Evolutionary conservation across 192 early-diverging fungal genomes (phyloP).

Genomic region (Chytriomyces hyalinus): DNA sequence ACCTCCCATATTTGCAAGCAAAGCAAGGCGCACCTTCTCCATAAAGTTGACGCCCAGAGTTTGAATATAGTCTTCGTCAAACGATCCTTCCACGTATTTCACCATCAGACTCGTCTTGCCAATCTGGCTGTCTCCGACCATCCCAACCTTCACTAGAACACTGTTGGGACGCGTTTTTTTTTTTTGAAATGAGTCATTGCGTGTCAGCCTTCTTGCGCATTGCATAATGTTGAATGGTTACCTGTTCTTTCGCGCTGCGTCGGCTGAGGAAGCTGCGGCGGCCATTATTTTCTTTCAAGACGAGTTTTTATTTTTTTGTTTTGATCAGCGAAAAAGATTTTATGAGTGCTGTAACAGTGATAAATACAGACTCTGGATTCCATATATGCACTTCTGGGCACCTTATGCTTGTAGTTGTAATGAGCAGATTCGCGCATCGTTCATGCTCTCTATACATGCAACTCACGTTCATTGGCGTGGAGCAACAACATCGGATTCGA

Average conservation of each 20-base stretch:
- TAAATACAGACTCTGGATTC: too few species aligned
- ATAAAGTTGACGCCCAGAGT: constrained; percentile 72
- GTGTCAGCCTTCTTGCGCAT: not conserved
- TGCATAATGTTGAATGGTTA: not conserved
- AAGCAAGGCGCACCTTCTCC: not conserved
- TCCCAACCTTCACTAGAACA: constrained; percentile 91
- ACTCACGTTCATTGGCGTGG: too few species aligned
- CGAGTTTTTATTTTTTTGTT: too few species aligned
- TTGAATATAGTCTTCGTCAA: constrained; percentile 94
- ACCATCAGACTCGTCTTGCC: constrained; percentile 97
- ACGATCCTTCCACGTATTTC: constrained; percentile 94
- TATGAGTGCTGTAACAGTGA: too few species aligned
- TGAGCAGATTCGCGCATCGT: too few species aligned
- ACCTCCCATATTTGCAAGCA: constrained; percentile 53
- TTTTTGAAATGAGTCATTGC: not conserved
- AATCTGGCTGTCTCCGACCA: constrained; percentile 96
- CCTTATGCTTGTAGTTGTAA: too few species aligned
- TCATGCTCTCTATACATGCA: too few species aligned
- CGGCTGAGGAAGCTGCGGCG: constrained; percentile 1
- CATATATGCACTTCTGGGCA: too few species aligned
- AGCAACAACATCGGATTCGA: too few species aligned
- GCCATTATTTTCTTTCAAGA: not conserved
- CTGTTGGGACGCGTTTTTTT: constrained; percentile 36
- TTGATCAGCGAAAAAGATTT: too few species aligned
- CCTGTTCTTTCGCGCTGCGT: constrained; percentile 17